These are phyloP conservation scores for Neofusicoccum parvum DNA, from an alignment of 2,329 filamentous ascomycete species.

Conservation along the genomic window DNA sequence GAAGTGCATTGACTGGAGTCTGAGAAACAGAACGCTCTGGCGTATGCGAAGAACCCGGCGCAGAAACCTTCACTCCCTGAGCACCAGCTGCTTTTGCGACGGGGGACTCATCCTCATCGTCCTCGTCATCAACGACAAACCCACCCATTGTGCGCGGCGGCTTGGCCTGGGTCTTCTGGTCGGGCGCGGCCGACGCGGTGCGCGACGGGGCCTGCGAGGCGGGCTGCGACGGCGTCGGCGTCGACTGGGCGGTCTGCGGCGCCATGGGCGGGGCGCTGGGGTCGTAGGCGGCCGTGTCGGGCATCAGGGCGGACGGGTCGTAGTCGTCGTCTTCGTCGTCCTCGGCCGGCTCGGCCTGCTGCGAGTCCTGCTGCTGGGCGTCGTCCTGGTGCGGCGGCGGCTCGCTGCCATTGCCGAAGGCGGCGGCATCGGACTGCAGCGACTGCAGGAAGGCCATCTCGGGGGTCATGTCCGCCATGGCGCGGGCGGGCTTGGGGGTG, in stretches of 20 bases:
- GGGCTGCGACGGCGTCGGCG: constrained; percentile 32
- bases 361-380: constrained; percentile 27
- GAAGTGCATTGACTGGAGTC: constrained; percentile 57
- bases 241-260: constrained; percentile 30
- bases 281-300: constrained; percentile 27
- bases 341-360: constrained; percentile 25
- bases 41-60: constrained; percentile 51
- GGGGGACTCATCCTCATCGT: constrained; percentile 55
- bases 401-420: constrained; percentile 40
- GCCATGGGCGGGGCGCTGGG: constrained; percentile 13
- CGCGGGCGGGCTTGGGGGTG: not conserved
- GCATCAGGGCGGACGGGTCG: constrained; percentile 36
- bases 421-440: constrained; percentile 47
- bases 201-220: constrained; percentile 23
- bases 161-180: constrained; percentile 29
- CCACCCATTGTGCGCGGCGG: constrained; percentile 60
- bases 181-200: constrained; percentile 24
- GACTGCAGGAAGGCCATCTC: constrained; percentile 57
- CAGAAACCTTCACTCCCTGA: constrained; percentile 51
- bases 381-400: constrained; percentile 20
- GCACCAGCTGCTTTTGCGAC: constrained; percentile 54
- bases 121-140: constrained; percentile 65
- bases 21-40: constrained; percentile 58
- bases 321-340: constrained; percentile 34
- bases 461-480: constrained; percentile 56